phyloP scores from a whole-genome alignment of 2,329 filamentous ascomycete species.

The Phialemonium atrogriseum region DNA sequence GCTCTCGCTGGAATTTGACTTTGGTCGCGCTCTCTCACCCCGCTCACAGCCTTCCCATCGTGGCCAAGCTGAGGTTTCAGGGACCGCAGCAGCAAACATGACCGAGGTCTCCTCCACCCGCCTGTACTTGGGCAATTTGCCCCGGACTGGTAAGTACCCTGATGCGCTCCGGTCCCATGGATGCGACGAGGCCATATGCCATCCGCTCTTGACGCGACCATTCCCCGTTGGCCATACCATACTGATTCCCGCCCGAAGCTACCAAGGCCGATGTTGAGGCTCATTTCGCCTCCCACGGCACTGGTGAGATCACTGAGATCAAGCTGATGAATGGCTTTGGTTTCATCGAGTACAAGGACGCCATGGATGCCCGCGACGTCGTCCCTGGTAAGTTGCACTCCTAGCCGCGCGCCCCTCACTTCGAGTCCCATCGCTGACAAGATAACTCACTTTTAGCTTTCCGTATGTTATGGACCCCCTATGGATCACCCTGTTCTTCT shows the following conservation, averaged over 20 bases:
- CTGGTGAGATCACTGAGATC: slow-evolving; percentile 96
- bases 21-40: no score
- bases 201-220: slow-evolving; percentile 1
- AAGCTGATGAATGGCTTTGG: slow-evolving; percentile 99
- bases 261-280: slow-evolving; percentile 95
- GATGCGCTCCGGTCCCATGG: slow-evolving; percentile 5
- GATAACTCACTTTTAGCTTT: slow-evolving; percentile 39
- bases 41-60: no score
- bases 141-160: slow-evolving; percentile 71
- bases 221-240: slow-evolving; percentile 1
- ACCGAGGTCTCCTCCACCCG: slow-evolving; percentile 88
- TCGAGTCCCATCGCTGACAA: slow-evolving; percentile 15
- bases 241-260: slow-evolving; percentile 53
- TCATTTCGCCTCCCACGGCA: slow-evolving; percentile 92
- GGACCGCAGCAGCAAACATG: no score
- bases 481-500: slow-evolving; percentile 21
- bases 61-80: no score
- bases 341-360: slow-evolving; percentile 99
- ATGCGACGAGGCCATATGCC: not conserved
- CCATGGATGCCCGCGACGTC: slow-evolving; percentile 95
- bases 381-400: slow-evolving; percentile 70
- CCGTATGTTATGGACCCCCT: slow-evolving; percentile 41
- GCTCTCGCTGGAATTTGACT: no score
- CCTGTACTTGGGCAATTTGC: slow-evolving; percentile 96
- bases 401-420: slow-evolving; percentile 7